Conservation (phyloP, 2,329 filamentous ascomycete genomes). For the Fusarium ambrosium region DNA sequence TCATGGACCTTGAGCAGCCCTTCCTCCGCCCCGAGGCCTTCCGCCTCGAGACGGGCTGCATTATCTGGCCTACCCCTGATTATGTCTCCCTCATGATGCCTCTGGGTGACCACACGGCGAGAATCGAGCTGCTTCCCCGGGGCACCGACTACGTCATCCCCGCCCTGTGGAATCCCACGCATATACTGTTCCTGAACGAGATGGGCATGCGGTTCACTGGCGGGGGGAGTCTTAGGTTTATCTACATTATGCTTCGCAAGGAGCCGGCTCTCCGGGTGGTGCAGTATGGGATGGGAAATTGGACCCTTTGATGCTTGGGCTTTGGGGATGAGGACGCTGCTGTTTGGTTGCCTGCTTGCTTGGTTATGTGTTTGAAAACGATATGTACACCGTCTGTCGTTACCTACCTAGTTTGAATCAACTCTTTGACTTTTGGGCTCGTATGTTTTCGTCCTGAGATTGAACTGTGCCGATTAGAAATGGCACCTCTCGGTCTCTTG, state of each 20-base stretch:
- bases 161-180: conserved; percentile 26
- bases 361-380: not conserved
- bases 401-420: not conserved
- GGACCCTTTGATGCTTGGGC: not conserved
- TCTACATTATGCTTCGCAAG: conserved; percentile 25
- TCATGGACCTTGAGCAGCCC: conserved; percentile 29
- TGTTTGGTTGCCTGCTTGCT: not conserved
- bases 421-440: not conserved
- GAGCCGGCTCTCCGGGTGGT: too few species aligned
- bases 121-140: conserved; percentile 29
- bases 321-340: not conserved
- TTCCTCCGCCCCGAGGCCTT: conserved; percentile 33
- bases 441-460: not conserved
- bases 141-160: conserved; percentile 17
- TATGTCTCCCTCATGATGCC: conserved; percentile 31
- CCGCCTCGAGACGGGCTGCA: conserved; percentile 29
- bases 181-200: conserved; percentile 36
- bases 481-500: not conserved
- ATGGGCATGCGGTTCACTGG: conserved; percentile 33
- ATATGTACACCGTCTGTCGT: not conserved
- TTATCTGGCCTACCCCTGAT: conserved; percentile 25
- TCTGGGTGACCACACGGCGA: conserved; percentile 13
- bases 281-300: too few species aligned
- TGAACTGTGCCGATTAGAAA: not conserved
- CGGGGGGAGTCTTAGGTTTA: conserved; percentile 36